Evolutionary conservation across 1,139 yeast species (phyloP), one percentile per base, ranked within the genome.

Genomic region (Candida pseudoviswanathii): DNA sequence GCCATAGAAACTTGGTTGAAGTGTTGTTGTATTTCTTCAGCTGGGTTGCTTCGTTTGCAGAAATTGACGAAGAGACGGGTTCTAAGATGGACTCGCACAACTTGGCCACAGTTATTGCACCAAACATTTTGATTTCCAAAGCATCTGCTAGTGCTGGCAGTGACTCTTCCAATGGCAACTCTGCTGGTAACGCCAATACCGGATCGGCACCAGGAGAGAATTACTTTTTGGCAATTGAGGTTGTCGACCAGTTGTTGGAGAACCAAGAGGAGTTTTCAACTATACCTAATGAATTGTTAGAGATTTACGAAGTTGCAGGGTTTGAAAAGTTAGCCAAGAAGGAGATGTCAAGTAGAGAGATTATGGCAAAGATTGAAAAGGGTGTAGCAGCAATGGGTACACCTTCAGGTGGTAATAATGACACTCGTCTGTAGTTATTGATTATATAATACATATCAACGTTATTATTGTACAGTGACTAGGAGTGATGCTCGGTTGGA

Each of bases 81-180:
- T 91, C 97, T 5, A 94, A 92, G 70, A 95, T 95, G 99, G 98
- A 94, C 64, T 82, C 88, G 33, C 96, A 92, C 64, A 95, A 95
- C 65, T 76, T 95, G 54, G 96, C 99, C 1, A 94, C 99, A 0
- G 99, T 95, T 4, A 80, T 95, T 47, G 89, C 98, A 0, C 99
- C 99, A 1, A 95, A 94, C 60, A 84, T 95, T 43, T 73, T 95
- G 38, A 86, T 86, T 58, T 65, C 82, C 7, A 69, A 74, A 55
- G 77, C 75, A 27, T 55, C 63, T 1, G 56, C 68, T 2, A 69
- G 63, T 5, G 21, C 46, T 36, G 16, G 24, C 22, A 37, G 21
- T 29, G 30, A 25, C 33, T 11, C 33, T 3, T 39, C 32, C 5
- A 54, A 47, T 44, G 56, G 60, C 2, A 55, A 58, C 7, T 22